A percentile compares a stretch with the other conserved stretches of the same genome.
Conservation (phyloP, 805 yeast genomes). For the Wickerhamomyces mucosus region DNA sequence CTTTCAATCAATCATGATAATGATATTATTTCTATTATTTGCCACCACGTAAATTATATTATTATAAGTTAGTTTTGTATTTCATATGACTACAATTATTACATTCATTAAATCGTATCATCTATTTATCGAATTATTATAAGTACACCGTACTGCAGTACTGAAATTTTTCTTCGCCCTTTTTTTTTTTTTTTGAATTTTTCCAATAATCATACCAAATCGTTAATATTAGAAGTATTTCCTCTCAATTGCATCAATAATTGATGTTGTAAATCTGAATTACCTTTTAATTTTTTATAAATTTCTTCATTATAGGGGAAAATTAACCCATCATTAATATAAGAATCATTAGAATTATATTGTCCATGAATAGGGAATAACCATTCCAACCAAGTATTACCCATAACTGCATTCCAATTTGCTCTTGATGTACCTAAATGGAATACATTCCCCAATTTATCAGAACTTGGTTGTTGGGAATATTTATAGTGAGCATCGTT, state of each 20-base stretch:
- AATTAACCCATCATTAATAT: conserved; percentile 38
- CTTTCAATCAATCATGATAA: too few relatives aligned
- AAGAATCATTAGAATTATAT: conserved; percentile 18
- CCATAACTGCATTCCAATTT: conserved; percentile 74
- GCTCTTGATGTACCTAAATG: conserved; percentile 48
- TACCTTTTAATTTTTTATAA: conserved; percentile 30
- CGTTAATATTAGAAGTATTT: too few relatives aligned
- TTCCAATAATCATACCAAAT: too few relatives aligned
- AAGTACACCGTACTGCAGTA: too few relatives aligned
- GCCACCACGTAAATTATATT: too few relatives aligned
- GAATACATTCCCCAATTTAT: conserved; percentile 55
- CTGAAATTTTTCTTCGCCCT: too few relatives aligned
- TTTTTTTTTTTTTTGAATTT: too few relatives aligned
- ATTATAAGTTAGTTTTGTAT: too few relatives aligned
- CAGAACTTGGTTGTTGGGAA: conserved; percentile 32
- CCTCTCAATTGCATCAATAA: conserved; percentile 7
- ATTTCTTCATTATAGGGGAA: conserved; percentile 37
- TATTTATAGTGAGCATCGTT: conserved; percentile 28
- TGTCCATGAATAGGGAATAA: conserved; percentile 43
- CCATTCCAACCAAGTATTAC: conserved; percentile 58
- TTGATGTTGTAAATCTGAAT: conserved; percentile 30
- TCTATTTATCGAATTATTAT: too few relatives aligned
- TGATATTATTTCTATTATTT: too few relatives aligned
- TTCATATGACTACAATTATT: too few relatives aligned
- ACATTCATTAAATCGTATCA: too few relatives aligned